Conservation (phyloP, 768 basidiomycete species). For the Candolleomyces efflorescens region DNA sequence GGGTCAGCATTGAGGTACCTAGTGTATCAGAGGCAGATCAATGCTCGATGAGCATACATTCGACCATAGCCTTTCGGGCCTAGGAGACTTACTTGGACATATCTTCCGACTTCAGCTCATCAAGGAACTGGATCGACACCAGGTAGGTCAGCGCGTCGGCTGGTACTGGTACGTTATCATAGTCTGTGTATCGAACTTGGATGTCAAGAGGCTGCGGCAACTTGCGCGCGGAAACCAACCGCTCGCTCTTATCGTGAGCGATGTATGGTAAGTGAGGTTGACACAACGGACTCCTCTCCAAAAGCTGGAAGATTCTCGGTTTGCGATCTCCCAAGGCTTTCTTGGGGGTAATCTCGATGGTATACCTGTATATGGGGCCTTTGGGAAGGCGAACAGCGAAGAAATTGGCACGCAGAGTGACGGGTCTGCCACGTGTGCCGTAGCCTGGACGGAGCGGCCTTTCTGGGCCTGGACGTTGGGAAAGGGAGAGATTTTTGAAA, state of each 20-base stretch:
- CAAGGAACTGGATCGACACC: slow-evolving; percentile 33
- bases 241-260: slow-evolving; percentile 44
- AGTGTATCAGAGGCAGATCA: not conserved
- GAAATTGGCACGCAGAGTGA: slow-evolving; percentile 56
- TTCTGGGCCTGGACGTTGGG: slow-evolving; percentile 13
- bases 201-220: slow-evolving; percentile 40
- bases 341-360: slow-evolving; percentile 43
- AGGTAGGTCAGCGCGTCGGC: slow-evolving; percentile 33
- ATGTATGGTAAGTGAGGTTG: slow-evolving; percentile 34
- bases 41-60: not conserved
- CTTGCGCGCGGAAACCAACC: slow-evolving; percentile 39
- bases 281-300: slow-evolving; percentile 39
- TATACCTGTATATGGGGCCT: slow-evolving; percentile 49
- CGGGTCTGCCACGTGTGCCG: slow-evolving; percentile 41
- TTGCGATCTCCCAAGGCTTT: slow-evolving; percentile 38
- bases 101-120: slow-evolving; percentile 27
- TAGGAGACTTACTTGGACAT: slow-evolving; percentile 26
- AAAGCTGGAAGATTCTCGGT: slow-evolving; percentile 46
- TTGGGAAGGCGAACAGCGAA: slow-evolving; percentile 45
- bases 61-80: no score
- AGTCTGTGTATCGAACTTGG: slow-evolving; percentile 34
- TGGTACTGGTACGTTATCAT: slow-evolving; percentile 26
- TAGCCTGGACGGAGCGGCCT: slow-evolving; percentile 51
- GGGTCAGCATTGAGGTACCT: slow-evolving; percentile 48
- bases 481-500: slow-evolving; percentile 26